phyloP scores from a whole-genome alignment of 352 stramenopile species.

The Globisporangium ultimum region DNA sequence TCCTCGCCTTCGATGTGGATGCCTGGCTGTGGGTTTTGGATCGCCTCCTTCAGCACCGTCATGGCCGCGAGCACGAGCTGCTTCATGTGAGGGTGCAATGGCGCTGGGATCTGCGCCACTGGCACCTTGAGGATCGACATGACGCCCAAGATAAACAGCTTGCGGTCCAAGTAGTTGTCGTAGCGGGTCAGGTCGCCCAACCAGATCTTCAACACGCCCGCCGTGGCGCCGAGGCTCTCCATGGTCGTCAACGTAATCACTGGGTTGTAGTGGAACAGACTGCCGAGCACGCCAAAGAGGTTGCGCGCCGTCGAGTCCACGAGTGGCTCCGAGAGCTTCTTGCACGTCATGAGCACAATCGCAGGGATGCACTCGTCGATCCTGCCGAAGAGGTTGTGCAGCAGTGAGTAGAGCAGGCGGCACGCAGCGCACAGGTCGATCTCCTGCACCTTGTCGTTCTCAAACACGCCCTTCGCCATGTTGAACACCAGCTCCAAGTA shows the following conservation, averaged over 20 bases:
- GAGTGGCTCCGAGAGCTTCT: constrained; percentile 51
- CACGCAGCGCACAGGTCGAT: constrained; percentile 71
- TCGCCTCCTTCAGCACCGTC: constrained; percentile 80
- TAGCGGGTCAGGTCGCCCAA: constrained; percentile 83
- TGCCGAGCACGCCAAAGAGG: constrained; percentile 90
- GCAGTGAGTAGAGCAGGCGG: constrained; percentile 71
- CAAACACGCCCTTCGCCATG: constrained; percentile 75
- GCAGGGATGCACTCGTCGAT: constrained; percentile 73
- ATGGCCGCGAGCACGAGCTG: constrained; percentile 82
- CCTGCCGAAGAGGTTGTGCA: constrained; percentile 84
- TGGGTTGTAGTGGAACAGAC: constrained; percentile 94
- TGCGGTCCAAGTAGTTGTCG: constrained; percentile 85
- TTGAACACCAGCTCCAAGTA: constrained; percentile 82
- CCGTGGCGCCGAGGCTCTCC: constrained; percentile 83
- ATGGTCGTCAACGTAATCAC: constrained; percentile 85
- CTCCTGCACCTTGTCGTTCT: constrained; percentile 57
- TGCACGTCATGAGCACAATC: constrained; percentile 69
- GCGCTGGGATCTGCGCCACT: constrained; percentile 69
- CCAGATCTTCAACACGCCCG: constrained; percentile 91
- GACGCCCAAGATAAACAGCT: constrained; percentile 92
- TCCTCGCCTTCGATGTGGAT: constrained; percentile 62
- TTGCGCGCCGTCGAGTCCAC: constrained; percentile 68
- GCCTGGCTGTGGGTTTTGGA: constrained; percentile 52
- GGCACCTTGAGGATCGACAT: constrained; percentile 90
- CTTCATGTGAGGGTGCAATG: constrained; percentile 86